Base-by-base conservation (phyloP, 208 protist species). In the Vickermania ingenoplastis region DNA sequence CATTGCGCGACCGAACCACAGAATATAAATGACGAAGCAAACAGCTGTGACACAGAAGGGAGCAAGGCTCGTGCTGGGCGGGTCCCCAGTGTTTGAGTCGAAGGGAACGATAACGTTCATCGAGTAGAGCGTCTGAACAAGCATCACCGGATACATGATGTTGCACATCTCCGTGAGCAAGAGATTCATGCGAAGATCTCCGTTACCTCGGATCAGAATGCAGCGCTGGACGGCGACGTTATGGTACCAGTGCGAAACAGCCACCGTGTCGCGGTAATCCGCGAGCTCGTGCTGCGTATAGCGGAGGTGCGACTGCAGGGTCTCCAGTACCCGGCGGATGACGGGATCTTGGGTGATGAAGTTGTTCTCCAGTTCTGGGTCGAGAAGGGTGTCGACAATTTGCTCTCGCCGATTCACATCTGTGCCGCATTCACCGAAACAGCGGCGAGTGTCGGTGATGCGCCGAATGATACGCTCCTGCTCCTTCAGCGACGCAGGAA, bases 241-340 rank as follows among this genome's bases (percentile, higher is more conserved):
- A 69, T 90, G 77, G 61, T 94, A 85, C 87, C 87, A 94, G 64
- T 89, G 91, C 2, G 81, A 83, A 36, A 89, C 60, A 22, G 83
- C 73, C 4, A 94, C 79, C 0, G 81, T 87, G 61, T 94, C 87
- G 24, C 83, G 83, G 59, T 78, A 85, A 66, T 94, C 83, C 48
- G 53, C 72, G 5, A 94, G 76, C 53, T 94, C 87, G 61, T 81
- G 61, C 62, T 83, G 75, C 7, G 90, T 65, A 52, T 78, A 75
- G 53, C 75, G 72, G 26, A 94, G 60, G 61, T 94, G 76, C 5
- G 79, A 67, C 59, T 77, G 73, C 22, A 71, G 71, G 58, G 77
- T 82, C 26, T 80, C 71, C 29, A 94, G 65, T 51, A 86, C 74
- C n/a, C 66, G 67, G 26, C 75, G 77, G 24, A 77, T 73, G 3